Evolutionary conservation across 140 eudicot genomes (phyloP).

Genomic region (Oenanthe javanica): DNA sequence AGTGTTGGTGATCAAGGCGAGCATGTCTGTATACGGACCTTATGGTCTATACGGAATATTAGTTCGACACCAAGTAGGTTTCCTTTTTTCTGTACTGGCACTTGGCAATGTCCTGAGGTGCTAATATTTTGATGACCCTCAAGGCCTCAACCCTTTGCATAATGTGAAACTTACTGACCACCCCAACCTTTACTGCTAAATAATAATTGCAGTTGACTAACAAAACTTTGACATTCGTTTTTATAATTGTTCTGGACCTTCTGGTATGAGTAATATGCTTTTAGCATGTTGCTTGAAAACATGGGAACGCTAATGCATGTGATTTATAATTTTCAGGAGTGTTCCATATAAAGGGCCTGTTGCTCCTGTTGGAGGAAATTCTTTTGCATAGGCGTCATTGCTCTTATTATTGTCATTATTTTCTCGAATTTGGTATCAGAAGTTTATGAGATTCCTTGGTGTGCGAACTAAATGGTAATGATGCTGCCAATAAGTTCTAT

Average conservation of each 20-base stretch:
- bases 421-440: conserved; percentile 16
- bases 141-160: background rate
- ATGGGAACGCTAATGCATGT: background rate
- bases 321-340: conserved; percentile 37
- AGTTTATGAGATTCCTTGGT: background rate
- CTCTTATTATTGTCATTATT: background rate
- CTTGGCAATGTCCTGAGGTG: background rate
- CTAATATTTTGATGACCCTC: background rate
- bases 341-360: conserved; percentile 55
- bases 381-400: conserved; percentile 42
- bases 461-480: background rate
- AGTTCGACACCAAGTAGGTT: background rate
- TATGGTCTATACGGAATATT: background rate
- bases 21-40: background rate
- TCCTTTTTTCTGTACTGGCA: background rate
- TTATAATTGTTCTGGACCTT: background rate
- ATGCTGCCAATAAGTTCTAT: background rate
- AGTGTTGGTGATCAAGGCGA: background rate
- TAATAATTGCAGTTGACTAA: background rate
- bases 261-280: background rate
- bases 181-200: background rate
- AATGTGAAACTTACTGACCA: background rate
- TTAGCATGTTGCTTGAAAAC: background rate
- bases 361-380: conserved; percentile 70
- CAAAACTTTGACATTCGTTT: background rate